Evolutionary conservation across 148 eudicot genomes (phyloP).

Genomic region (Cornus kousa): DNA sequence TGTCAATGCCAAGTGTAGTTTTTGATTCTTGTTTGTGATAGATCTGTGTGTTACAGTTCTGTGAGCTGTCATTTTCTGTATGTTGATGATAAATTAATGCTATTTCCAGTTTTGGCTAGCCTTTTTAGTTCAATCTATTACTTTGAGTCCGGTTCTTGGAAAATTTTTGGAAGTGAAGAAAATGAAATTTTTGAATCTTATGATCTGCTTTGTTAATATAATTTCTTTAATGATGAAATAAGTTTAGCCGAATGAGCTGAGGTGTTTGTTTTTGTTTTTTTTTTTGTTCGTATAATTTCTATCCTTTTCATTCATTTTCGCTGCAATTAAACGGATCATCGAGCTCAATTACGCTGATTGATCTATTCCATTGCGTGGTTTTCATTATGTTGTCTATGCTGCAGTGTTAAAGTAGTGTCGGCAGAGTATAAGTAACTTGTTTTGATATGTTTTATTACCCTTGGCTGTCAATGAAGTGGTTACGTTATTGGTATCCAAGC

Average conservation of each 20-base stretch:
- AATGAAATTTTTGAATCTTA: neutral
- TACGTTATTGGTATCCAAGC: too few species aligned
- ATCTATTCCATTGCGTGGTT: too few species aligned
- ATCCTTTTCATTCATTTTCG: too few species aligned
- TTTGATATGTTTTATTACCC: too few species aligned
- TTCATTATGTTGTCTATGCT: too few species aligned
- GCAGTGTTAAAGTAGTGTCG: too few species aligned
- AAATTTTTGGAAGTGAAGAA: neutral
- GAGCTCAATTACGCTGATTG: too few species aligned
- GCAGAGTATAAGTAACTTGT: too few species aligned
- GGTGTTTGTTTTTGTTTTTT: neutral
- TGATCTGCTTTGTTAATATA: neutral
- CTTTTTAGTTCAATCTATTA: neutral
- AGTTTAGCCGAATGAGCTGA: neutral
- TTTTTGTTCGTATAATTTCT: too few species aligned
- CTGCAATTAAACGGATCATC: too few species aligned
- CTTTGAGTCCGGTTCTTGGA: neutral
- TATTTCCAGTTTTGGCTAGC: neutral
- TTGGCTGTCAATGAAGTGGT: too few species aligned
- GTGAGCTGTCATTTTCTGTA: neutral
- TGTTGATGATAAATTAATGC: neutral
- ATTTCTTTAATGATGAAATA: neutral
- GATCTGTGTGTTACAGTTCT: neutral
- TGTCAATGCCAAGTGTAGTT: neutral
- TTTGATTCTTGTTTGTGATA: neutral